Conservation (phyloP, 2,329 filamentous ascomycete genomes). For the Calonectria leucothoes region DNA sequence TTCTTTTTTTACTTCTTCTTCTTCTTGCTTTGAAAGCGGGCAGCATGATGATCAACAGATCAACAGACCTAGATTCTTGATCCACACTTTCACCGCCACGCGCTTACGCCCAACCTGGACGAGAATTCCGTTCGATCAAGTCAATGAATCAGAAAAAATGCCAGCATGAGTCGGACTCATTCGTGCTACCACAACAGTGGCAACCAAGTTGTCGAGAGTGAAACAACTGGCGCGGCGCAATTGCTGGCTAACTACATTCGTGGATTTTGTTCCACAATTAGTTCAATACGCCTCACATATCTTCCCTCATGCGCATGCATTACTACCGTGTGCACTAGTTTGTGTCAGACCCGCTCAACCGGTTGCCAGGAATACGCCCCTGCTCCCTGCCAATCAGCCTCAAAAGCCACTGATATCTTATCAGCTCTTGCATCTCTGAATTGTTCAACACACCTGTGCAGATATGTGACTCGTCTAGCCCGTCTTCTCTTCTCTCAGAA, state of each 20-base stretch:
- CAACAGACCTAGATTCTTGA: background rate
- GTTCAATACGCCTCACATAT: background rate
- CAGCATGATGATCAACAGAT: background rate
- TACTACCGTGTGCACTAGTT: background rate
- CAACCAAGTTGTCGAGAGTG: background rate
- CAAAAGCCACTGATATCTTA: background rate
- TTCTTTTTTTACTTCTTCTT: no score
- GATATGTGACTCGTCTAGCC: background rate
- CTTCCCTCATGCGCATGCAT: background rate
- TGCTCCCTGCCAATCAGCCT: background rate
- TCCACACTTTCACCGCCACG: background rate
- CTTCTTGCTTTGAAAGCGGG: no score
- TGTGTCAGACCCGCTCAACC: background rate
- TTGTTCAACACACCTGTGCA: background rate
- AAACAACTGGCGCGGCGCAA: no score
- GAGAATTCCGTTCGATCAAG: background rate
- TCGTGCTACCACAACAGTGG: background rate
- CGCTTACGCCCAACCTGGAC: background rate
- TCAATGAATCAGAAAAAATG: background rate
- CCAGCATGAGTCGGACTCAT: background rate
- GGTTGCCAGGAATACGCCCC: background rate
- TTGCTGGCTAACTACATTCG: background rate
- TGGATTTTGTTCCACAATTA: background rate
- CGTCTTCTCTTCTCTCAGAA: background rate
- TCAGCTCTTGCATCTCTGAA: background rate